phyloP scores from a whole-genome alignment of 2,329 filamentous ascomycete genomes.

The Talaromyces amestolkiae region DNA sequence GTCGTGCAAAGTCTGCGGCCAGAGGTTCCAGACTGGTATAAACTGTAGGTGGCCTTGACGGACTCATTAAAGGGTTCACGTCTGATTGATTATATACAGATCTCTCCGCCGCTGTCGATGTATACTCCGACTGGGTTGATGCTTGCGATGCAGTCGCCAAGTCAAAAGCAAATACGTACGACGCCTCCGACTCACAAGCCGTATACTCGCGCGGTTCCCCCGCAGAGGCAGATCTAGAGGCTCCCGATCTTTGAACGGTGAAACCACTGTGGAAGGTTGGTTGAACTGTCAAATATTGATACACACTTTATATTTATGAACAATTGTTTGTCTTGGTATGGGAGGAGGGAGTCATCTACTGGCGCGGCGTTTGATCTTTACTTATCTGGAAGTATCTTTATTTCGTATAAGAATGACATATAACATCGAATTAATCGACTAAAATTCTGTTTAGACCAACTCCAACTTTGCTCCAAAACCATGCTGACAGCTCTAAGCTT shows the following conservation, averaged over 20 bases:
- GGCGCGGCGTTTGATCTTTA: slow-evolving; percentile 12
- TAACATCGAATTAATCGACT: neutral
- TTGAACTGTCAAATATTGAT: neutral
- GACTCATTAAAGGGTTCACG: neutral
- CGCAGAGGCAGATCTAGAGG: slow-evolving; percentile 15
- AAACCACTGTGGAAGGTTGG: neutral
- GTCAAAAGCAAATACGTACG: slow-evolving; percentile 48
- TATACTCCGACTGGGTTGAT: slow-evolving; percentile 98
- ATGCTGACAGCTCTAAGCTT: slow-evolving; percentile 23
- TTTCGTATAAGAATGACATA: slow-evolving; percentile 6
- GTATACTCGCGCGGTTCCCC: slow-evolving; percentile 14
- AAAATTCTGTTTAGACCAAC: neutral
- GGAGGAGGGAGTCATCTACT: slow-evolving; percentile 13
- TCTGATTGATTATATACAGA: slow-evolving; percentile 57
- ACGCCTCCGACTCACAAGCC: slow-evolving; percentile 23
- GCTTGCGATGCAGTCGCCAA: slow-evolving; percentile 76
- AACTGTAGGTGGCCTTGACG: slow-evolving; percentile 66
- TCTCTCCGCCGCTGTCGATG: slow-evolving; percentile 85
- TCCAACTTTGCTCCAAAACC: neutral
- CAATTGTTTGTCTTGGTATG: slow-evolving; percentile 3
- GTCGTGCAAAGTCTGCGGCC: slow-evolving; percentile 88
- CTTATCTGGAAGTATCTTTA: slow-evolving; percentile 9
- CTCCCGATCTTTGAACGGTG: slow-evolving; percentile 3
- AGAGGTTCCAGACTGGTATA: slow-evolving; percentile 87
- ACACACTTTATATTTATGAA: neutral